These are phyloP conservation scores for Lonicera japonica DNA, from an alignment of 129 eudicot genomes.

Conservation along the genomic window DNA sequence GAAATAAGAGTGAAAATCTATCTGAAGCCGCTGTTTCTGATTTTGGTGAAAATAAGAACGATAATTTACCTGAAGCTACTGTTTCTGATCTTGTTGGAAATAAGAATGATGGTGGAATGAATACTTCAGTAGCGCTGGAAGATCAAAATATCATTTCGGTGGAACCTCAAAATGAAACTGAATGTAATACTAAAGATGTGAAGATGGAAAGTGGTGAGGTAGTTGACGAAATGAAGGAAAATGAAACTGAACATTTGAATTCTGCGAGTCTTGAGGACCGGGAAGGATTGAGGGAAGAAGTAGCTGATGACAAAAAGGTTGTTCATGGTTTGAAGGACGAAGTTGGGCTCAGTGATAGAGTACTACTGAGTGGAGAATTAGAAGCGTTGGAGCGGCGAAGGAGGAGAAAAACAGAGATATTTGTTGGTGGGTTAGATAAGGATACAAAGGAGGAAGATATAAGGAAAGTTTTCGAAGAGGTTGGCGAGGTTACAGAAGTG, in stretches of 20 bases:
- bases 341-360: slow-evolving; percentile 8
- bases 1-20: not conserved
- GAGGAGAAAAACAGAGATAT: slow-evolving; percentile 59
- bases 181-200: slow-evolving; percentile 9
- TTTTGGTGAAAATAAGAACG: not conserved
- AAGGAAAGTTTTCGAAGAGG: slow-evolving; percentile 44
- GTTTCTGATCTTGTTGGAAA: not conserved
- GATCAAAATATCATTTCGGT: slow-evolving; percentile 3
- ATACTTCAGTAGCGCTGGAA: slow-evolving; percentile 5
- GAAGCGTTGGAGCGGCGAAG: slow-evolving; percentile 47
- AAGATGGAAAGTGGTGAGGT: slow-evolving; percentile 12
- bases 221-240: slow-evolving; percentile 4
- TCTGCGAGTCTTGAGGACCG: not conserved
- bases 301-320: slow-evolving; percentile 8
- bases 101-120: slow-evolving; percentile 2
- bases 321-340: slow-evolving; percentile 1
- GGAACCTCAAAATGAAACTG: slow-evolving; percentile 12
- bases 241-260: slow-evolving; percentile 13
- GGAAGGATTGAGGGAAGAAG: slow-evolving; percentile 1
- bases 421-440: slow-evolving; percentile 62
- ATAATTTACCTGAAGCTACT: not conserved
- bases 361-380: slow-evolving; percentile 34
- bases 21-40: no score
- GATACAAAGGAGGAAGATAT: slow-evolving; percentile 63
- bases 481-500: slow-evolving; percentile 50